phyloP scores from a whole-genome alignment of 2,329 filamentous ascomycete species.

The Ophiognomonia clavigignenti-juglandacearum region DNA sequence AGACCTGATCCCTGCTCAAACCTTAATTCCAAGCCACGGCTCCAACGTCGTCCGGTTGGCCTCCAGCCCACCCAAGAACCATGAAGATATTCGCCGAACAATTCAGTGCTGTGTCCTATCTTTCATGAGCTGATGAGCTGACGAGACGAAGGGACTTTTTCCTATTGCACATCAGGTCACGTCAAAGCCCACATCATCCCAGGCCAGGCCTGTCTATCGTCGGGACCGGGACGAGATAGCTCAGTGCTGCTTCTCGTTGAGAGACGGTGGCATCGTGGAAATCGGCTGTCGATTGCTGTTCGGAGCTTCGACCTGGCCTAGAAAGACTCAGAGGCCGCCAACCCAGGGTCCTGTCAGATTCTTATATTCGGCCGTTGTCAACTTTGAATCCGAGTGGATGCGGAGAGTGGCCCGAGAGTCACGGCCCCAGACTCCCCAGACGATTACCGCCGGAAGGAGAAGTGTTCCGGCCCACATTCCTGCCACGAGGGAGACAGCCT shows the following conservation, averaged over 20 bases:
- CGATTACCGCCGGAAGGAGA: slow-evolving; percentile 1
- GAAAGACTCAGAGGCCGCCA: neutral
- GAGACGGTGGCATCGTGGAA: too few relatives aligned
- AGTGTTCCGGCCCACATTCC: slow-evolving; percentile 5
- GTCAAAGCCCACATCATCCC: too few relatives aligned
- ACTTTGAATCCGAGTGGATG: neutral
- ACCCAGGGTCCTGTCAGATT: neutral
- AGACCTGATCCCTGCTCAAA: slow-evolving; percentile 19
- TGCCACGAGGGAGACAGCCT: slow-evolving; percentile 9
- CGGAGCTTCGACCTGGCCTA: neutral
- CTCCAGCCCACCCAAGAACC: slow-evolving; percentile 15
- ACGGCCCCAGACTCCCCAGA: neutral
- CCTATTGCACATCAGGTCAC: too few relatives aligned
- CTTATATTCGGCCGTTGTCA: neutral
- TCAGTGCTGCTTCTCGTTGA: too few relatives aligned
- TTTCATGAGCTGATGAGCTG: neutral
- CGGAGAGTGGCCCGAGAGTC: neutral
- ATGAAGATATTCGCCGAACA: too few relatives aligned
- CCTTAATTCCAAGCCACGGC: slow-evolving; percentile 26
- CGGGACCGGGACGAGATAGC: too few relatives aligned
- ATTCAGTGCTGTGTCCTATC: neutral
- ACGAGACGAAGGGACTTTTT: neutral
- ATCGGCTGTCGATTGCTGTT: too few relatives aligned
- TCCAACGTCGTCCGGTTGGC: slow-evolving; percentile 21
- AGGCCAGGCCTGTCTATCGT: too few relatives aligned